Base-by-base conservation (phyloP, 352 stramenopile genomes). In the Phytopythium helicoides region DNA sequence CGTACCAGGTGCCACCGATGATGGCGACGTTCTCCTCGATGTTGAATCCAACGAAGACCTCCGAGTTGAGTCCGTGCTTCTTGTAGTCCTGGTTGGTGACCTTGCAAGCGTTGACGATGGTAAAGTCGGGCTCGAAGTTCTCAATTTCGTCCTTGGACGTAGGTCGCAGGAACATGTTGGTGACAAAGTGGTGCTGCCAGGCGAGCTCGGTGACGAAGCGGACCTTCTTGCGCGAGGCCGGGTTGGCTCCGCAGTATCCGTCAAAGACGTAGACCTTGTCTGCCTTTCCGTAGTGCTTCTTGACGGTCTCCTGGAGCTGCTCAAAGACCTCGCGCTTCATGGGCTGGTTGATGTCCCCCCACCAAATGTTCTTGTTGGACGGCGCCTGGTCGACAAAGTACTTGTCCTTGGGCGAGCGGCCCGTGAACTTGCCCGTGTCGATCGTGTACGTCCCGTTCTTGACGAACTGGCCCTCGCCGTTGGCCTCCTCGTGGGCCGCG, bases 401-500 rank as follows among this genome's bases (percentile, higher is more conserved):
- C 78, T 98, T 99, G 82, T 99, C 96, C 80, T 98, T 98, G 51
- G 97, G 97, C 64, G 93, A 98, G 48, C 96, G 92, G 57, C 97
- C 97, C 18, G 97, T 99, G 79, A 98, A 99, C 71, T 98, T 98
- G 58, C 97, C 96, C 47, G 97, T 99, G 71, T 99, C 96, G 45
- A 99, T 97, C 26, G 87, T 89, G 71, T 98, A 98, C 46, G 95
- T 98, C 62, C 94, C 90, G 36, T 94, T 92, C 47, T 89, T 92
- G 45, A 97, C 73, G 40, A 96, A 86, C 59, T 80, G 41, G 44
- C 87, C 79, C 75, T 99, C 96, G 26, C 94, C 89, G 77, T 99
- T 98, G 38, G 71, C 76, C 22, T 93, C 73, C 81, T 99, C 95
- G 66, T 99, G 96, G 52, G 96, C 72, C 38, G 90, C 95, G 39